phyloP scores from a whole-genome alignment of 495 filamentous ascomycete species.

The Chaetomium tenue region DNA sequence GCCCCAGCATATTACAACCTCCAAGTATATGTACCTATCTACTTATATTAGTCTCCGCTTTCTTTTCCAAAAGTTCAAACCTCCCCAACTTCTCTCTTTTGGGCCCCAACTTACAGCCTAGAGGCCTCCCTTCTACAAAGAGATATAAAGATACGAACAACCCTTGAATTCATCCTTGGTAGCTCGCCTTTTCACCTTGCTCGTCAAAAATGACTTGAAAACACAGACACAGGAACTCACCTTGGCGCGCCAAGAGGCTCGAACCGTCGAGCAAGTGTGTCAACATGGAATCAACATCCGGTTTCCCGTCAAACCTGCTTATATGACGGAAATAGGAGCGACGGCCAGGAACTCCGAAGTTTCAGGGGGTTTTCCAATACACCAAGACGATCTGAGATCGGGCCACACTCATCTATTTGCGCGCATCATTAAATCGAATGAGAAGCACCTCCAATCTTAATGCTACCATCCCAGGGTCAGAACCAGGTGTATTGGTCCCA shows the following conservation, averaged over 20 bases:
- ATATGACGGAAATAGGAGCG: neutral
- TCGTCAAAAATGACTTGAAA: too few species aligned
- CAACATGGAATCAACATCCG: neutral
- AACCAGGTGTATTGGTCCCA: neutral
- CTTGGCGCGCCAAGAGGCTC: neutral
- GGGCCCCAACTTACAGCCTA: too few species aligned
- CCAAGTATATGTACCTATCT: too few species aligned
- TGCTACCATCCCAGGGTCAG: neutral
- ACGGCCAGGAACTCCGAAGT: neutral
- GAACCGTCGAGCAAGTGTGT: neutral
- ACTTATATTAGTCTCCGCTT: too few species aligned
- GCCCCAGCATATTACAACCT: too few species aligned
- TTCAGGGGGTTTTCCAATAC: neutral
- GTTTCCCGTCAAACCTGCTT: neutral
- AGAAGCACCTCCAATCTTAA: neutral
- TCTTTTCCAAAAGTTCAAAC: too few species aligned
- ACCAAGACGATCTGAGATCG: neutral
- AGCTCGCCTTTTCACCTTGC: too few species aligned
- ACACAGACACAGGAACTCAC: too few species aligned
- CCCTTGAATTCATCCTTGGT: too few species aligned
- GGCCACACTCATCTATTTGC: neutral
- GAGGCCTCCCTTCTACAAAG: too few species aligned
- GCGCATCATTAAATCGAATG: neutral
- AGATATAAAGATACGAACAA: too few species aligned
- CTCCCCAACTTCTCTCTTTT: too few species aligned